These are phyloP conservation scores for Parathielavia hyrcaniae DNA, from an alignment of 495 filamentous ascomycete species.

Conservation along the genomic window DNA sequence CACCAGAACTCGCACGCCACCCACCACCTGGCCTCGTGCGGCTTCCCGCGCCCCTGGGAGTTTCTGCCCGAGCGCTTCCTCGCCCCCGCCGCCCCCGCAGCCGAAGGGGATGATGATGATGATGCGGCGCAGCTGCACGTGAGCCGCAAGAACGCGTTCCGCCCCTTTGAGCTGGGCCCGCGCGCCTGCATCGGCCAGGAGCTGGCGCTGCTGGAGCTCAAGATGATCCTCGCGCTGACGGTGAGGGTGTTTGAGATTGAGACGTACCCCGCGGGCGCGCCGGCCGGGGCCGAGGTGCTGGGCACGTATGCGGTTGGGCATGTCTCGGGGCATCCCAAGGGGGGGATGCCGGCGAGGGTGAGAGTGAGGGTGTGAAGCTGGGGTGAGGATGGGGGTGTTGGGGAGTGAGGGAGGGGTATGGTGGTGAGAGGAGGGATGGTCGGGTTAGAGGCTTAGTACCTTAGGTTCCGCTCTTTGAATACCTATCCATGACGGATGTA, in stretches of 20 bases:
- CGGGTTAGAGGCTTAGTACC: no score
- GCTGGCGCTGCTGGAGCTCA: constrained; percentile 40
- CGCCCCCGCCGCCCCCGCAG: no score
- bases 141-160: constrained; percentile 14
- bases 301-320: no score
- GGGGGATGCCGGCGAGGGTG: no score
- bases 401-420: no score
- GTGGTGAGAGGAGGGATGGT: no score
- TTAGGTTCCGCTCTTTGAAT: no score
- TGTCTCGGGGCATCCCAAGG: no score
- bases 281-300: no score
- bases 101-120: not conserved
- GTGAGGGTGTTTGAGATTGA: constrained; percentile 38
- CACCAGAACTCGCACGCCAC: not conserved
- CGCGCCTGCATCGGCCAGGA: constrained; percentile 46
- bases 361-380: not conserved
- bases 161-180: constrained; percentile 44
- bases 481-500: no score
- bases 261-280: not conserved
- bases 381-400: no score
- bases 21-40: not conserved
- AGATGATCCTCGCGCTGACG: constrained; percentile 37
- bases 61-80: constrained; percentile 14
- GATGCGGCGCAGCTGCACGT: constrained; percentile 2
- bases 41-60: not conserved